Conservation (phyloP, 2,329 filamentous ascomycete genomes). For the Aspergillus sp. region DNA sequence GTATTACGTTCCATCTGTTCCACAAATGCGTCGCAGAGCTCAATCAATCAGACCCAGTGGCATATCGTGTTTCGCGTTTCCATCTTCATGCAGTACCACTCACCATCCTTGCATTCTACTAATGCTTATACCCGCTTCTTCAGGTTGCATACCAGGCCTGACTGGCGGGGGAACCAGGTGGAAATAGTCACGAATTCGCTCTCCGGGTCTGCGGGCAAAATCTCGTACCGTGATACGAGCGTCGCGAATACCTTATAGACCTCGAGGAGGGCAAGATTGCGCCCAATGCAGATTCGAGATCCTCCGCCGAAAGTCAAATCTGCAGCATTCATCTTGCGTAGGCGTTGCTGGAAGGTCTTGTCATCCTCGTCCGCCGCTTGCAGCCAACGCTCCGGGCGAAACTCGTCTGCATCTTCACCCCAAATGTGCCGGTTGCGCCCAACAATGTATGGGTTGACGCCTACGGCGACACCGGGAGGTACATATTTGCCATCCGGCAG, state of each 20-base stretch:
- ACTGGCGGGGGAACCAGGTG: no score
- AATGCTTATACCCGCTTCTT: no score
- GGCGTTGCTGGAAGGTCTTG: not conserved
- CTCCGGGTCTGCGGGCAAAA: not conserved
- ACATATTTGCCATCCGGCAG: slow-evolving; percentile 26
- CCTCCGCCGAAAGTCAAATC: slow-evolving; percentile 21
- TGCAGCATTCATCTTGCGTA: not conserved
- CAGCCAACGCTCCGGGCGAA: not conserved
- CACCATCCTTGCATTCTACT: no score
- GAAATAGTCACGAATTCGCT: no score
- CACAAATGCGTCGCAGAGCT: no score
- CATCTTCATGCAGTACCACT: no score
- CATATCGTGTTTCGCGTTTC: no score
- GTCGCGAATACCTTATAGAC: slow-evolving; percentile 22
- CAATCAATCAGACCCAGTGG: no score
- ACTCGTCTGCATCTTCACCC: not conserved
- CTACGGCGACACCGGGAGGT: slow-evolving; percentile 26
- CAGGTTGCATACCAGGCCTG: no score
- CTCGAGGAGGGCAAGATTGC: slow-evolving; percentile 27
- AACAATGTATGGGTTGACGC: not conserved
- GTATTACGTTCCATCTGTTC: no score
- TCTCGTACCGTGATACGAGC: not conserved
- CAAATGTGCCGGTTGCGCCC: not conserved
- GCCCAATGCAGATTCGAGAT: slow-evolving; percentile 24
- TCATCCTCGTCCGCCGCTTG: not conserved